Evolutionary conservation across 1,284 basidiomycete genomes (phyloP).

Genomic region (Cryptococcus deneoformans): DNA sequence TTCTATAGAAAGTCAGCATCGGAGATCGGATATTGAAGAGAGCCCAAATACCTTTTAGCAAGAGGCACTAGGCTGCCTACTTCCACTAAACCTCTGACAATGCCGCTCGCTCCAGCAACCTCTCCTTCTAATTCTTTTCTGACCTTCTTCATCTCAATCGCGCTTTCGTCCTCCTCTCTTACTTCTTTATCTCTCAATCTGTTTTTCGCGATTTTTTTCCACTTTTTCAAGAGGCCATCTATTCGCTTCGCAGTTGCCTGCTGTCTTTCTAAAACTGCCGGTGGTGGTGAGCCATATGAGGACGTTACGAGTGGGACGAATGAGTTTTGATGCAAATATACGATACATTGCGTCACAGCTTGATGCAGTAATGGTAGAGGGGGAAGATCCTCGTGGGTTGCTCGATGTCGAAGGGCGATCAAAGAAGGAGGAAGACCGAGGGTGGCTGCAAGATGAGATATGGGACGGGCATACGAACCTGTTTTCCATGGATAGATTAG

Average conservation of each 20-base stretch:
- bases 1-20: constrained; percentile 38
- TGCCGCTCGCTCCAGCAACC: constrained; percentile 64
- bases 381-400: constrained; percentile 94
- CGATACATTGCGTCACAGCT: constrained; percentile 65
- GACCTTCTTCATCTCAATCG: constrained; percentile 35
- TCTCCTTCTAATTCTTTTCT: constrained; percentile 48
- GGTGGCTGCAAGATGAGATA: constrained; percentile 80
- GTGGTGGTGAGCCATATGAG: constrained; percentile 50
- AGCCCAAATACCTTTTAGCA: constrained; percentile 64
- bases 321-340: constrained; percentile 64
- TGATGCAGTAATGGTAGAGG: constrained; percentile 75
- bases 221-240: constrained; percentile 42
- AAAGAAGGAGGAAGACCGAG: constrained; percentile 84
- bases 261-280: neutral
- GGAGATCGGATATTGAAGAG: neutral
- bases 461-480: constrained; percentile 73
- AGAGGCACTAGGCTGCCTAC: constrained; percentile 70
- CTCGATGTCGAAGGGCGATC: constrained; percentile 91
- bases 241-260: constrained; percentile 55
- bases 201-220: constrained; percentile 46
- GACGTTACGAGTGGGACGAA: constrained; percentile 65
- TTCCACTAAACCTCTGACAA: constrained; percentile 62
- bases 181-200: constrained; percentile 63
- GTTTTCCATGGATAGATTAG: neutral
- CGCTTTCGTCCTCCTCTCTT: constrained; percentile 61